Conservation (phyloP, 768 basidiomycete genomes). For the Tephrocybe sp. region DNA sequence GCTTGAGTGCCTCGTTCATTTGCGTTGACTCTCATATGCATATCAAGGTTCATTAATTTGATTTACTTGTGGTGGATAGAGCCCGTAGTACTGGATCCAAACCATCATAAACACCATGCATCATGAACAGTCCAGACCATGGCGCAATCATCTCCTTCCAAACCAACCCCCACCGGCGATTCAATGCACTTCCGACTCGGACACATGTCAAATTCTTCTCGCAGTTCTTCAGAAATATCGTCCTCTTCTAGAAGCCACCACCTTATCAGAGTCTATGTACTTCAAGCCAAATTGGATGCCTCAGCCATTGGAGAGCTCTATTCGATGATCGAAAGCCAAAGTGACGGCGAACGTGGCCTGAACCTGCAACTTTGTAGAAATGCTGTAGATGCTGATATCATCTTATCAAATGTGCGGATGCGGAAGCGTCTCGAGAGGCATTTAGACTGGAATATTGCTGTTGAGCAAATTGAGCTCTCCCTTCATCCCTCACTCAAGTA, state of each 20-base stretch:
- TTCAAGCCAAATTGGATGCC: slow-evolving; percentile 37
- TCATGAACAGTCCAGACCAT: too few relatives aligned
- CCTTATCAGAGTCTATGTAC: slow-evolving; percentile 29
- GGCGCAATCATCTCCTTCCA: too few relatives aligned
- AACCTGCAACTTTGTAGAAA: slow-evolving; percentile 36
- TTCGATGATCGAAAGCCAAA: slow-evolving; percentile 28
- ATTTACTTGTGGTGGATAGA: too few relatives aligned
- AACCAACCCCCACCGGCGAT: too few relatives aligned
- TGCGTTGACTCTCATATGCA: too few relatives aligned
- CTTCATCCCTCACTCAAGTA: slow-evolving; percentile 2
- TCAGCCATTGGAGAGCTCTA: slow-evolving; percentile 34
- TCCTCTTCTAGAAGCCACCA: too few relatives aligned
- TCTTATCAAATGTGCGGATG: slow-evolving; percentile 68
- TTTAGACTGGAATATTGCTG: slow-evolving; percentile 60
- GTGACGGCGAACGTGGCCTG: slow-evolving; percentile 1
- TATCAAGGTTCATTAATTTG: too few relatives aligned
- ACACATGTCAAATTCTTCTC: background rate
- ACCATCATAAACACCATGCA: too few relatives aligned
- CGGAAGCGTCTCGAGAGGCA: slow-evolving; percentile 68
- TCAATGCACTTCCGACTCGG: background rate
- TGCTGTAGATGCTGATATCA: slow-evolving; percentile 52
- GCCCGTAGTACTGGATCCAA: too few relatives aligned
- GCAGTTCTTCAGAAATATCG: too few relatives aligned
- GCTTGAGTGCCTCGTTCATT: too few relatives aligned
- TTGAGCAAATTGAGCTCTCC: slow-evolving; percentile 32